phyloP scores from a whole-genome alignment of 2,329 filamentous ascomycete species.

The Podosphaera xanthii region DNA sequence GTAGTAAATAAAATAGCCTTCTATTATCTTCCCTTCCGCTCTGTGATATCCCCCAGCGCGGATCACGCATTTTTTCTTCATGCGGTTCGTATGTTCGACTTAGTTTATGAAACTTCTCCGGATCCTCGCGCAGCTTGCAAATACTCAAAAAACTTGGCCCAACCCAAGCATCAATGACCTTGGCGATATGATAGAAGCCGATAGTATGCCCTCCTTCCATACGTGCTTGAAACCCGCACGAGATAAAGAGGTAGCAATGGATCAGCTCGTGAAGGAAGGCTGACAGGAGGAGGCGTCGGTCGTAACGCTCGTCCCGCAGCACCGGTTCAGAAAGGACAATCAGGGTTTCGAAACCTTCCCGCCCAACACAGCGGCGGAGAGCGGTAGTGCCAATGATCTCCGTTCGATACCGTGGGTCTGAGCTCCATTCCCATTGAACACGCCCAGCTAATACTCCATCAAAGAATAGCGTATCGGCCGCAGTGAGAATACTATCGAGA shows the following conservation, averaged over 20 bases:
- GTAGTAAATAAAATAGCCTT: too few relatives aligned
- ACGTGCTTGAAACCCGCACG: conserved; percentile 33
- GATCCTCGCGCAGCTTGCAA: conserved; percentile 36
- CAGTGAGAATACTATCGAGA: conserved; percentile 33
- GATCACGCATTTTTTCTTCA: not conserved
- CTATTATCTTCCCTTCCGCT: too few relatives aligned
- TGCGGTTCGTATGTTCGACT: not conserved
- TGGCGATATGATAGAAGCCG: conserved; percentile 35
- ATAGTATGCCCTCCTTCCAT: conserved; percentile 34
- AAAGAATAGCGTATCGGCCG: conserved; percentile 41
- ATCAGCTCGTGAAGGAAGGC: conserved; percentile 45
- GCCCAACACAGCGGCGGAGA: conserved; percentile 20
- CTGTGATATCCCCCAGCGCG: not conserved
- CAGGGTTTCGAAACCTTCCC: conserved; percentile 34
- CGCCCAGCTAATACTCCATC: conserved; percentile 29
- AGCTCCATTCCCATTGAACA: conserved; percentile 39
- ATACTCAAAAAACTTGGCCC: conserved; percentile 29
- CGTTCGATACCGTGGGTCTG: conserved; percentile 25
- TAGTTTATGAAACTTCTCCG: conserved; percentile 25
- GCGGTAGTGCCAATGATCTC: conserved; percentile 41
- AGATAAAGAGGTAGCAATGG: conserved; percentile 42
- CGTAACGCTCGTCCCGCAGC: conserved; percentile 26
- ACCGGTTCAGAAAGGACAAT: conserved; percentile 38
- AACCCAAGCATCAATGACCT: conserved; percentile 37
- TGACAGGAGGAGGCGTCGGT: conserved; percentile 35